Base-by-base conservation (phyloP, 441 rosid species). In the Metrosideros polymorpha region DNA sequence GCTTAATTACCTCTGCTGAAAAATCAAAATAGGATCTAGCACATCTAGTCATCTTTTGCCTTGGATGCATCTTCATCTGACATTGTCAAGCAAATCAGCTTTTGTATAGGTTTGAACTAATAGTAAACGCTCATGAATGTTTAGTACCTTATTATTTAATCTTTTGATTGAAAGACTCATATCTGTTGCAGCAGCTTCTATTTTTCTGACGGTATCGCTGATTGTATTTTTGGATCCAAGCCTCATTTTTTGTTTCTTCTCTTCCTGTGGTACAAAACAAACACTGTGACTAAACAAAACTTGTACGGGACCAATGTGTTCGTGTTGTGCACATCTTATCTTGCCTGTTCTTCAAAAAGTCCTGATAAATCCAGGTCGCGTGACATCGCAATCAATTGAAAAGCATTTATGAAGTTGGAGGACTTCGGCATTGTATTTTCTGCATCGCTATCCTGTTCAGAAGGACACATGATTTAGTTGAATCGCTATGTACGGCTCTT, bases 351-450 rank as follows among this genome's bases (percentile, higher is more conserved):
- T 93, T 97, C 95, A 35, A 97, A 96, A 45, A 95, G 96, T 89
- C 98, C 96, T 50, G 99, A 97, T 90, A 96, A 92, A 92, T 97
- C 99, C 43, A 97, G 95, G 89, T 96, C 99, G 56, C 92, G 89
- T 30, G 98, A 95, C 99, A 95, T 97, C 82, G 99, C 99, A 90
- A 96, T 96, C 92, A 96, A 89, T 76, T 95, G 95, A 88, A 97
- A 97, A 82, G 99, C 99, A 87, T 95, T 96, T 89, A 97, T 95
- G 89, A 94, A 97, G 83, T 90, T 95, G 43, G 98, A 89, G 83
- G 95, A 88, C 55, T 87, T 88, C 6, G 89, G 91, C 83, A 89
- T 93, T 86, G 89, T 90, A 87, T 86, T 88, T 88, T 91, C 95
- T 84, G 87, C 43, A 1, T 82, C 87, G 82, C 91, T 86, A 32